Base-by-base conservation (phyloP, 768 basidiomycete species). In the Suillus paluster region DNA sequence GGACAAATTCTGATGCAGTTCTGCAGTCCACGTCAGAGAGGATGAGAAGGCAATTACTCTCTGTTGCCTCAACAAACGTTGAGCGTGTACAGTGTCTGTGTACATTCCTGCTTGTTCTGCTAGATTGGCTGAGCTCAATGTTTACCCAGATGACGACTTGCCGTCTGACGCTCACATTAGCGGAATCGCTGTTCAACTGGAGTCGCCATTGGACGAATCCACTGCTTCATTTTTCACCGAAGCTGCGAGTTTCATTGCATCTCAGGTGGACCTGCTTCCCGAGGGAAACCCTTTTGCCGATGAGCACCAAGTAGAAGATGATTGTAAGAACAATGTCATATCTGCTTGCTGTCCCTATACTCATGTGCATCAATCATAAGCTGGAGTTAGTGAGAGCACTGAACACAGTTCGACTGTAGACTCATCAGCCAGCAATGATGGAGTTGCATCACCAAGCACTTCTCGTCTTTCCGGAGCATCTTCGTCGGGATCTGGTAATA, bases 21-120 rank as follows among this genome's bases (percentile, higher is more conserved):
- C 19, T 42, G 34, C 64, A 64, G 66, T 59, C 38, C 27, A 61
- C 14, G 30, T 68, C 66, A 2, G 67, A 67, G 4, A 57, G 59
- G n/a, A 25, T 68, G 8, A 12, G 39, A 6, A 63, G 66, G 45
- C 17, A 7, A 19, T 44, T 61, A 7, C 36, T 68, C 5, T 65
- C 59, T 2, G 58, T 70, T 17, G 52, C 62, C 12, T 46, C 17
- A 7, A 6, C 44, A 10, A 41, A 60, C 12, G 34, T 70, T 15
- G 59, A 17, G 36, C 15, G 3, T 11, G 36, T 48, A 1, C 1
- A 60, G 1, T 58, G 68, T 61, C 11, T 27, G 65, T 57, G 23
- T 48, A 2, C 19, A 19, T 17, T 21, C 42, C 11, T 19, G 23
- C n/a, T 25, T 3, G n/a, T n/a, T 33, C 25, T n/a, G 42, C 42